Percentiles rank a stretch among this genome's conserved stretches.
phyloP scores from a whole-genome alignment of 2,329 filamentous ascomycete genomes.

The Domatiomyces globalis region DNA sequence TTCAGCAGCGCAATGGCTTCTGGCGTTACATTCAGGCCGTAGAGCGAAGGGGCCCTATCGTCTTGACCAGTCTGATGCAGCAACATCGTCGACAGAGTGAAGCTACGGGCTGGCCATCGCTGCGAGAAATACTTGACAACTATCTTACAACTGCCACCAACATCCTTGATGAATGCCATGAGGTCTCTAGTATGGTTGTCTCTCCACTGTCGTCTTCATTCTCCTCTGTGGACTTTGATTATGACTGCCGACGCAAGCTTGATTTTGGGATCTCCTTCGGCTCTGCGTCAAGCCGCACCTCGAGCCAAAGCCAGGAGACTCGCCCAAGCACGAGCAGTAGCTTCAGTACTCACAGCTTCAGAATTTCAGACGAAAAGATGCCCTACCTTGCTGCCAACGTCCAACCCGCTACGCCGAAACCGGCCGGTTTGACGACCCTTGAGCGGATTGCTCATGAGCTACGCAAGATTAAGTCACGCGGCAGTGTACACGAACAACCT shows the following conservation, averaged over 20 bases:
- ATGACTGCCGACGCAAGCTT: constrained; percentile 37
- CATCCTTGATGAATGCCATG: constrained; percentile 45
- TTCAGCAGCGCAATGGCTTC: constrained; percentile 45
- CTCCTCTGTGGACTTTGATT: constrained; percentile 20
- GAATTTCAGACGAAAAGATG: constrained; percentile 19
- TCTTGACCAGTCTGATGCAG: constrained; percentile 40
- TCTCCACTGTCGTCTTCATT: constrained; percentile 14
- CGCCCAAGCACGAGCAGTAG: constrained; percentile 19
- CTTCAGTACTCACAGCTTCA: constrained; percentile 17
- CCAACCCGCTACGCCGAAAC: constrained; percentile 15
- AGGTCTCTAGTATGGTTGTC: constrained; percentile 33
- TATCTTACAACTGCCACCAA: constrained; percentile 46
- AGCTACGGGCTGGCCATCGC: constrained; percentile 40
- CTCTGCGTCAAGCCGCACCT: constrained; percentile 27
- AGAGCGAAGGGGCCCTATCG: constrained; percentile 39
- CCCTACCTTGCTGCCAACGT: constrained; percentile 23
- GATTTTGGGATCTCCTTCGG: constrained; percentile 52
- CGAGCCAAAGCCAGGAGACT: constrained; percentile 20
- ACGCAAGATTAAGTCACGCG: constrained; percentile 42
- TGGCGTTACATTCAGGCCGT: constrained; percentile 48
- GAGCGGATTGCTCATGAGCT: constrained; percentile 48
- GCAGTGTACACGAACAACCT: constrained; percentile 32
- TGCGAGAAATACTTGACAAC: constrained; percentile 39
- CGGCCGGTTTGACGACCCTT: constrained; percentile 34
- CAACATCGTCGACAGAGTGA: constrained; percentile 39